Evolutionary conservation across 805 yeast species (phyloP), one percentile per base, ranked within the genome.

Genomic region (Brettanomyces bruxellensis): DNA sequence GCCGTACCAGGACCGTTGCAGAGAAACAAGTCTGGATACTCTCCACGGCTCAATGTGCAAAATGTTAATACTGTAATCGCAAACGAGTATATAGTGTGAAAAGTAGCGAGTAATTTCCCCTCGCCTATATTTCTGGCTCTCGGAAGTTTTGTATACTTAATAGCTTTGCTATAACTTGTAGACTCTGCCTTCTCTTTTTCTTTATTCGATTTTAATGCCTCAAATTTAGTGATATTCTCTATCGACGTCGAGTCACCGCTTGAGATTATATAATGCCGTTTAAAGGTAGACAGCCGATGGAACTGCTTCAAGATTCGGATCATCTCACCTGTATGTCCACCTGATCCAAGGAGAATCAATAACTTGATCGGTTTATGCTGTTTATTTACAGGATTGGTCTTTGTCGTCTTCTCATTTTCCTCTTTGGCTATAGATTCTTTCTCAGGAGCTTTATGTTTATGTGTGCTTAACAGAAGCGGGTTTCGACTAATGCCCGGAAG

Each of bases 251-350:
- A 52, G 49, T 76, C 79, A 3, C 72, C 72, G 5, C 76, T 64
- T 0, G 83, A 68, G 0, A 71, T 58, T 8, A 62, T 52, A 44
- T 63, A 66, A 6, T 53, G 50, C 23, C 62, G 45, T 32, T 51
- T 45, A 25, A 67, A 30, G n/a, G 64, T 25, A 8, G 46, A 49
- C 1, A 55, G 34, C 4, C 47, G 46, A 23, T 68, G 57, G 41
- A 75, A 65, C 36, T 69, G 69, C 4, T 58, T 49, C 8, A 87
- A 60, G 14, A 91, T 68, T 25, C 90, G 68, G n/a, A 90, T 61
- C 95, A 91, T 87, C 62, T 91, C 97, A 1, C 96, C 97, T 0
- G 97, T 89, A 57, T 89, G 98, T 3, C 97, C 98, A 2, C 99
- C 99, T 0, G 96, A 88, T 0, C 98, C 98, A 9, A 91, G 65